These are phyloP conservation scores for Juncus inflexus DNA, from an alignment of 176 grass and related monocot genomes.

Conservation along the genomic window DNA sequence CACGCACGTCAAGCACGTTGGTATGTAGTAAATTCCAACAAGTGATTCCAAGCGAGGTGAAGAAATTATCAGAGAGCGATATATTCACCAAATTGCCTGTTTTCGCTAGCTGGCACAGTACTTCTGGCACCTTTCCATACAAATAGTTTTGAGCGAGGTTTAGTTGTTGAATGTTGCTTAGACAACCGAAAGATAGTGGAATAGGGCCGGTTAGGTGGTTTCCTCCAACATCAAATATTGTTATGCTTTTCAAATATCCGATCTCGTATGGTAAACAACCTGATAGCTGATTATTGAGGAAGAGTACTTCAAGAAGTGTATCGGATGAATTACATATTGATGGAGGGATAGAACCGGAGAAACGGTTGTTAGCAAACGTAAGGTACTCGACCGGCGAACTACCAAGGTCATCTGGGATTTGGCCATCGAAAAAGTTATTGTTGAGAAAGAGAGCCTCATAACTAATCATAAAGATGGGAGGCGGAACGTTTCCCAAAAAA, in stretches of 20 bases:
- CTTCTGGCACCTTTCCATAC: conserved; percentile 65
- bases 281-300: conserved; percentile 71
- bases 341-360: conserved; percentile 46
- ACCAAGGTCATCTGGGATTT: conserved; percentile 49
- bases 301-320: conserved; percentile 57
- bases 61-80: conserved; percentile 71
- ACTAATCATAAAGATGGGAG: conserved; percentile 37
- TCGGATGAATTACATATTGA: conserved; percentile 53
- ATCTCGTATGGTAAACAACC: conserved; percentile 78
- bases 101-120: conserved; percentile 51
- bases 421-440: conserved; percentile 56
- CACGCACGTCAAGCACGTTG: conserved; percentile 52
- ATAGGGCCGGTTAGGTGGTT: conserved; percentile 60
- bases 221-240: conserved; percentile 55
- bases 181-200: conserved; percentile 78
- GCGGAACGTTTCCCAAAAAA: conserved; percentile 36
- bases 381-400: conserved; percentile 51
- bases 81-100: conserved; percentile 54
- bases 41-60: conserved; percentile 47
- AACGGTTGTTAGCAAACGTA: conserved; percentile 72
- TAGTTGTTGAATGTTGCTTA: conserved; percentile 41
- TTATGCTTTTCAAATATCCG: conserved; percentile 43
- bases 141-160: conserved; percentile 64
- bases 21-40: conserved; percentile 47
- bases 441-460: conserved; percentile 72